Base-by-base conservation (phyloP, 2,329 filamentous ascomycete genomes). In the Sarocladium brachiariae region DNA sequence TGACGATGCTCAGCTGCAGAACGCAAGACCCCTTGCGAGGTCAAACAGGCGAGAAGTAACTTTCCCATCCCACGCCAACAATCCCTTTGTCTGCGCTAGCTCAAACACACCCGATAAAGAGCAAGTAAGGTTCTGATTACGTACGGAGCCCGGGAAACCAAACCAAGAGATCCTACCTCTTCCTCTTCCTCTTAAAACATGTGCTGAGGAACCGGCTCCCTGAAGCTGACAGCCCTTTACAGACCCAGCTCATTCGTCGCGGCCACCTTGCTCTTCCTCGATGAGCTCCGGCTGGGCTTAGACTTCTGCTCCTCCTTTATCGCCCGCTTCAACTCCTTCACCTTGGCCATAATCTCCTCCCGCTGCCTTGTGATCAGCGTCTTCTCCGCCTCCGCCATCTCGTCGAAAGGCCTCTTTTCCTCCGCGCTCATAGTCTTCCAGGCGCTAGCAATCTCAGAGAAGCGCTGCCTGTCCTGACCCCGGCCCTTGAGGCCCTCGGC, bases 341-440 rank as follows among this genome's bases (percentile, higher is more conserved):
- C 58, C 24, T 61, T 50, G 23, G 65, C 62, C 56, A 67, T 65
- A 3, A 60, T 47, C 33, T 52, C 39, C 21, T 51, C 41, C 51
- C 69, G 69, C 16, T 59, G 62, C 8, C 60, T 60, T 2, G 5
- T 3, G 5, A 69, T 57, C 16, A 61, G 58, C 14, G 58, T 57
- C 23, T 53, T 57, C 50, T 58, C 55, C 13, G 53, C 51, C 9
- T 53, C 31, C 25, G 56, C 58, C 52, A 51, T 53, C 33, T 54
- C 67, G 2, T 58, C 47, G 56, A 65, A 77, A 3, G 62, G 57
- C 61, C 70, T 53, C 60, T 72, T 75, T 56, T 77, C 70, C 1
- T 64, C 55, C 1, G 59, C 59, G 35, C 65, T 59, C 49, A 80
- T 50, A 1, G 43, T 48, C 54, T 68, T 74, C 77, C 76, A 81